Percentiles rank a stretch among this genome's conserved stretches.
Conservation (phyloP, 352 stramenopile species). For the Globisporangium splendens region DNA sequence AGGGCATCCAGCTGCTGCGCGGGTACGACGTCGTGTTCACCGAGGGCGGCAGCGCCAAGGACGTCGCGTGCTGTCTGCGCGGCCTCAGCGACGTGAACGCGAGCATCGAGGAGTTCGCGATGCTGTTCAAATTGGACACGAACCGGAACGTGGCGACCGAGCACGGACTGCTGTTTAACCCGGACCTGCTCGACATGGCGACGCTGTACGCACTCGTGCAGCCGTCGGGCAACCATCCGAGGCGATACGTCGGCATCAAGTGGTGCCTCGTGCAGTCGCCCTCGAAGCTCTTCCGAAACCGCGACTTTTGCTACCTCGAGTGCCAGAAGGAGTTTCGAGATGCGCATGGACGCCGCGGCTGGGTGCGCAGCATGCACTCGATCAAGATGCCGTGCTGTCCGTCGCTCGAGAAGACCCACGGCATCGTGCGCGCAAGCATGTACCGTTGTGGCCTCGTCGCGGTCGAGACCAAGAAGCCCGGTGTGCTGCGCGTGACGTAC, state of each 20-base stretch:
- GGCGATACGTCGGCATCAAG: constrained; percentile 78
- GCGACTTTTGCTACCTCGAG: constrained; percentile 78
- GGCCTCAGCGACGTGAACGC: constrained; percentile 68
- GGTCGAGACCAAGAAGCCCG: constrained; percentile 69
- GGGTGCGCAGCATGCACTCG: constrained; percentile 80
- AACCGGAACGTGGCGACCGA: constrained; percentile 44
- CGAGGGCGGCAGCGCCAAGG: constrained; percentile 21
- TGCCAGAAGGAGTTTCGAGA: constrained; percentile 88
- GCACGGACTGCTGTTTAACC: constrained; percentile 76
- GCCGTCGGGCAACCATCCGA: constrained; percentile 65
- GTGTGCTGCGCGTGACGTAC: constrained; percentile 76
- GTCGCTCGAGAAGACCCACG: constrained; percentile 41
- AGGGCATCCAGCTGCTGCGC: constrained; percentile 57
- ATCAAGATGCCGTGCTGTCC: constrained; percentile 75
- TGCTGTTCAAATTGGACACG: constrained; percentile 80
- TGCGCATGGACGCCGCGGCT: constrained; percentile 70
- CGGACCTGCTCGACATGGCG: constrained; percentile 62
- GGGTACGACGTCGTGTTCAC: constrained; percentile 32
- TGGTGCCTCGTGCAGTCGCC: constrained; percentile 77
- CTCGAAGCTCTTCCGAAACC: constrained; percentile 65
- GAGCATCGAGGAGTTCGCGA: constrained; percentile 80
- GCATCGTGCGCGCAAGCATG: constrained; percentile 74
- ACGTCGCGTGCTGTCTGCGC: constrained; percentile 47
- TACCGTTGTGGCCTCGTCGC: constrained; percentile 79
- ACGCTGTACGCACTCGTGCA: constrained; percentile 75